Percentiles rank a stretch among this genome's conserved stretches.
These are phyloP conservation scores for Udeniomyces megalosporus DNA, from an alignment of 768 basidiomycete genomes.

Conservation along the genomic window DNA sequence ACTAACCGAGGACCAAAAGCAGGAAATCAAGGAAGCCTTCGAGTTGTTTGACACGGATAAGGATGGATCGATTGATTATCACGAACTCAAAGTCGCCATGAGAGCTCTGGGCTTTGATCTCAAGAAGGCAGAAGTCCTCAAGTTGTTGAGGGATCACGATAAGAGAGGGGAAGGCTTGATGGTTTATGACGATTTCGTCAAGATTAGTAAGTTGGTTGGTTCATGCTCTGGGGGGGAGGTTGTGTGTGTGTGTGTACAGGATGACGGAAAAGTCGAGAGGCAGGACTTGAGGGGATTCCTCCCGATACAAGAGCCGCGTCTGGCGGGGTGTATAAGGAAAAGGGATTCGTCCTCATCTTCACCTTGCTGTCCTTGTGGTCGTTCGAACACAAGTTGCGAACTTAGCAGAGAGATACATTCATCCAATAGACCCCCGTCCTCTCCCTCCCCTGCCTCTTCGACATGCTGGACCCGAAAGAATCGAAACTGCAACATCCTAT, in stretches of 20 bases:
- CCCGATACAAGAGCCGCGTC: no score
- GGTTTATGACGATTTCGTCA: conserved; percentile 84
- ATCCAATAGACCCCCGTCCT: no score
- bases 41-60: conserved; percentile 99
- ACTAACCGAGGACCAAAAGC: conserved; percentile 40
- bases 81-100: conserved; percentile 98
- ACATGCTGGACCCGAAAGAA: no score
- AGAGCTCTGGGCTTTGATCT: conserved; percentile 91
- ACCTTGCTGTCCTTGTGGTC: no score
- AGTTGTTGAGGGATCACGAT: conserved; percentile 79
- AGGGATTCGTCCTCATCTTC: no score
- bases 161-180: conserved; percentile 59
- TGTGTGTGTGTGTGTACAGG: not conserved
- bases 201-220: conserved; percentile 54
- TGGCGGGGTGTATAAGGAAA: no score
- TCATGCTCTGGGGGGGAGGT: not conserved
- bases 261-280: no score
- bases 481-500: no score
- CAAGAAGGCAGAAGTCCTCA: conserved; percentile 96
- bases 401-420: no score
- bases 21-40: conserved; percentile 96
- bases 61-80: conserved; percentile 89
- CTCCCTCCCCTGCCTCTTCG: no score
- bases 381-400: no score
- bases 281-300: no score